Evolutionary conservation across 192 early-diverging fungal species (phyloP).

Genomic region (Pilaira anomala): DNA sequence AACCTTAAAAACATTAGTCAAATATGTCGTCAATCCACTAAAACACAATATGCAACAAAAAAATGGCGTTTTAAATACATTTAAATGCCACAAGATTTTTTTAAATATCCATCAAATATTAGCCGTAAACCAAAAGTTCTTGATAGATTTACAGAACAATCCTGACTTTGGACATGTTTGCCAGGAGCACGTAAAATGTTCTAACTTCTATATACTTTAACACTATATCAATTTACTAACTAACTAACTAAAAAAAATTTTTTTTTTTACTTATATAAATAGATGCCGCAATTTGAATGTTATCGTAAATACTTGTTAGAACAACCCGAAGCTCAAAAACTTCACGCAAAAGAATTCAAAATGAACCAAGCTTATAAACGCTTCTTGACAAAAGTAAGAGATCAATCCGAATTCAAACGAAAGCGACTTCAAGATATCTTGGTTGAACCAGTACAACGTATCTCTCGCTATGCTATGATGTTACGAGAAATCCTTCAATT

Average conservation of each 20-base stretch:
- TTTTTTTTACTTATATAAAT: constrained; percentile 23
- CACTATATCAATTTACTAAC: neutral
- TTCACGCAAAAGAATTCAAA: constrained; percentile 50
- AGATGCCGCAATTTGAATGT: constrained; percentile 59
- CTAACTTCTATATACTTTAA: neutral
- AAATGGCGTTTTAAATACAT: constrained; percentile 53
- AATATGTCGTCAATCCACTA: constrained; percentile 54
- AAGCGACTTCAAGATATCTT: constrained; percentile 42
- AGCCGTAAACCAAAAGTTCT: constrained; percentile 51
- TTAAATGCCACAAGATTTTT: constrained; percentile 57
- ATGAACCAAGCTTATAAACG: constrained; percentile 49
- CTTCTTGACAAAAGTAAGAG: constrained; percentile 50
- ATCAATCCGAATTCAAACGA: constrained; percentile 56
- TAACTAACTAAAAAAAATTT: neutral
- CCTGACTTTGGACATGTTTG: constrained; percentile 46
- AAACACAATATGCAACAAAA: constrained; percentile 42
- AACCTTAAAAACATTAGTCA: constrained; percentile 50
- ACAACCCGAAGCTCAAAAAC: constrained; percentile 53
- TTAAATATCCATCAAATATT: constrained; percentile 58
- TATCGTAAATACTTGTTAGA: constrained; percentile 64
- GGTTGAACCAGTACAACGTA: constrained; percentile 39
- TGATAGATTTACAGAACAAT: constrained; percentile 42
- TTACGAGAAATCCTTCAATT: constrained; percentile 32
- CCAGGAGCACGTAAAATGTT: constrained; percentile 24
- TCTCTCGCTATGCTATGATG: constrained; percentile 38